These are phyloP conservation scores for Fagus sylvatica DNA, from an alignment of 306 rosid species.

Conservation along the genomic window DNA sequence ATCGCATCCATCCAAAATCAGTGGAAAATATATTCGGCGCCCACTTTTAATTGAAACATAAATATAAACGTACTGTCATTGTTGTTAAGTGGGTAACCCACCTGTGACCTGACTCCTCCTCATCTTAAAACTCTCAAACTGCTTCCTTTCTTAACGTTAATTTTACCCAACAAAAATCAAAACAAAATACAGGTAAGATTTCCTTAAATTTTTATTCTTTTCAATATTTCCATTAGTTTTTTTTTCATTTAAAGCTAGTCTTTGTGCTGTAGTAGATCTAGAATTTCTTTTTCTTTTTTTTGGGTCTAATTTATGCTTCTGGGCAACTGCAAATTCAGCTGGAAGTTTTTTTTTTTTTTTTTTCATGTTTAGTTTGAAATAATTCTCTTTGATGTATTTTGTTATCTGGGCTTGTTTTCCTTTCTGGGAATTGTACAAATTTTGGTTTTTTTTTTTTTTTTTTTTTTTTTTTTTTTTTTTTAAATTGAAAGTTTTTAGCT, in stretches of 20 bases:
- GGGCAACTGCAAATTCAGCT: constrained; percentile 13
- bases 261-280: constrained; percentile 32
- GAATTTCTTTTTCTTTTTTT: background rate
- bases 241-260: constrained; percentile 21
- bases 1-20: constrained; percentile 14
- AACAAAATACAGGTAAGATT: background rate
- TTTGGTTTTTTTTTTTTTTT: background rate
- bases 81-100: background rate
- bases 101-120: background rate
- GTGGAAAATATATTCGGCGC: background rate
- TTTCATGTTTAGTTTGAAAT: background rate
- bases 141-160: background rate
- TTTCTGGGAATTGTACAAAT: constrained; percentile 2
- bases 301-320: constrained; percentile 2
- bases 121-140: too few species aligned
- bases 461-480: background rate
- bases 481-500: background rate
- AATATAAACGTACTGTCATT: too few species aligned
- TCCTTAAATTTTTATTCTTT: background rate
- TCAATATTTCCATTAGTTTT: background rate
- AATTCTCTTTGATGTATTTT: constrained; percentile 10
- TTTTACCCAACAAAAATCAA: too few species aligned
- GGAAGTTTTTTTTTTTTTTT: constrained; percentile 4
- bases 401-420: constrained; percentile 21
- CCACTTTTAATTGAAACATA: background rate